Percentiles rank a stretch among this genome's conserved stretches.
These are phyloP conservation scores for Penicillium egyptiacum DNA, from an alignment of 495 filamentous ascomycete genomes.

Conservation along the genomic window DNA sequence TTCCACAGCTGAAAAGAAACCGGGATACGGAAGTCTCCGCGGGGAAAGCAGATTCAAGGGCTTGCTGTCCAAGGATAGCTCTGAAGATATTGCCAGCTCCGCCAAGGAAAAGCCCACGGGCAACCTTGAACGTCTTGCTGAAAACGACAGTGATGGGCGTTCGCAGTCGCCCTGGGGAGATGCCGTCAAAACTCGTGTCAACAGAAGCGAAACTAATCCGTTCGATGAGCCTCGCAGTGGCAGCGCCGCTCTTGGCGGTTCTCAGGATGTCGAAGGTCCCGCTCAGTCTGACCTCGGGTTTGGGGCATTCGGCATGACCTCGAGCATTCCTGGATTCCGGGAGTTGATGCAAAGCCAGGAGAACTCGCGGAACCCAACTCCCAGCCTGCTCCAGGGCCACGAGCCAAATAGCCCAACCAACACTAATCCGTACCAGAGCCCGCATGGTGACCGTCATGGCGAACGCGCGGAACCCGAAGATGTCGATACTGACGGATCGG, in stretches of 20 bases:
- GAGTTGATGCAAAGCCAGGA: constrained; percentile 62
- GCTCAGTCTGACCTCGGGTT: constrained; percentile 53
- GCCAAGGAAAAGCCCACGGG: constrained; percentile 54
- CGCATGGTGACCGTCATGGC: constrained; percentile 66
- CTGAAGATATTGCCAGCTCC: constrained; percentile 58
- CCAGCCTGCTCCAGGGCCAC: constrained; percentile 52
- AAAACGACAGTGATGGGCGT: constrained; percentile 47
- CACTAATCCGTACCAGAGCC: constrained; percentile 97
- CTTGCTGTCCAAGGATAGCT: constrained; percentile 73
- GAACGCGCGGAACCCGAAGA: constrained; percentile 57
- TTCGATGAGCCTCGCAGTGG: constrained; percentile 69
- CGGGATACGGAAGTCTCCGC: constrained; percentile 64
- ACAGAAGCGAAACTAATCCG: constrained; percentile 78
- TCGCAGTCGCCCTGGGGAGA: constrained; percentile 56
- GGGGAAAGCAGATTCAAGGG: constrained; percentile 83
- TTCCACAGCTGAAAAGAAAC: constrained; percentile 64
- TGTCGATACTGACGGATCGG: constrained; percentile 57
- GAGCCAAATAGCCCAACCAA: constrained; percentile 88
- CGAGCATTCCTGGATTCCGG: constrained; percentile 65
- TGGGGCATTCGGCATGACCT: constrained; percentile 75
- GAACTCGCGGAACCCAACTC: constrained; percentile 57
- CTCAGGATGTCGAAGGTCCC: constrained; percentile 68
- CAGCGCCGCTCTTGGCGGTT: constrained; percentile 78
- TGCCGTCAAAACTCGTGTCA: constrained; percentile 47
- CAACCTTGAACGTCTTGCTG: constrained; percentile 55